Percentiles rank a stretch among this genome's conserved stretches.
These are phyloP conservation scores for Magnolia changhungtana DNA, from an alignment of 164 flowering plant species.

Conservation along the genomic window DNA sequence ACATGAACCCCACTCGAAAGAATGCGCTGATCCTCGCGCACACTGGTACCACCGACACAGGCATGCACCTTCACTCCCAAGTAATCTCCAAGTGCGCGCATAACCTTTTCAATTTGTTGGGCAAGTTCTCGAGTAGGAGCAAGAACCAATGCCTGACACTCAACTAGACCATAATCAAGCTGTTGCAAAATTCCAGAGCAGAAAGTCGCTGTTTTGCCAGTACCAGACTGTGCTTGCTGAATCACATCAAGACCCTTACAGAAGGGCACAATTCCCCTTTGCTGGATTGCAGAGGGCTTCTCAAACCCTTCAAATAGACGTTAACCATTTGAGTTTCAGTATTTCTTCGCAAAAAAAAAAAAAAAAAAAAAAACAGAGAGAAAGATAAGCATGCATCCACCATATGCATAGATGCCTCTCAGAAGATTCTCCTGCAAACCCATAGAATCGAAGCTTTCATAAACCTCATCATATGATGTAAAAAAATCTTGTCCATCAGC, in stretches of 20 bases:
- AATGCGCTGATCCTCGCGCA: constrained; percentile 80
- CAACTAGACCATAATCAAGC: constrained; percentile 58
- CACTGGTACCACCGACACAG: constrained; percentile 95
- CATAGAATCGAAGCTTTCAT: constrained; percentile 73
- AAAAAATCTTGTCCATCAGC: constrained; percentile 62
- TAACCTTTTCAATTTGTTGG: constrained; percentile 87
- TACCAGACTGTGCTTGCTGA: constrained; percentile 90
- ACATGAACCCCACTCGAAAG: constrained; percentile 78
- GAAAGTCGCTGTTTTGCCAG: constrained; percentile 88
- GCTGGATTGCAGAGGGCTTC: constrained; percentile 92
- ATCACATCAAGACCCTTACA: constrained; percentile 82
- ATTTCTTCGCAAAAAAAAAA: not conserved
- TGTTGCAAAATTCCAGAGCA: constrained; percentile 85
- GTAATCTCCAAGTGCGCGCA: constrained; percentile 88
- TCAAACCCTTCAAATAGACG: constrained; percentile 55
- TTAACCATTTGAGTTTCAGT: not conserved
- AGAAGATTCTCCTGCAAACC: constrained; percentile 62
- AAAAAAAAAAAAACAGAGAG: not conserved
- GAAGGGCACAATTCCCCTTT: constrained; percentile 86
- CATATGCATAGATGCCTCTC: constrained; percentile 87
- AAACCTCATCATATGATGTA: constrained; percentile 68
- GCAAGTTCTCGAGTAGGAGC: constrained; percentile 89
- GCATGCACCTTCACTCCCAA: constrained; percentile 90
- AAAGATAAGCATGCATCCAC: constrained; percentile 21
- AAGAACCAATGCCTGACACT: constrained; percentile 80